These are phyloP conservation scores for Saussurea involucrata DNA, from an alignment of 129 eudicot species.

Conservation along the genomic window DNA sequence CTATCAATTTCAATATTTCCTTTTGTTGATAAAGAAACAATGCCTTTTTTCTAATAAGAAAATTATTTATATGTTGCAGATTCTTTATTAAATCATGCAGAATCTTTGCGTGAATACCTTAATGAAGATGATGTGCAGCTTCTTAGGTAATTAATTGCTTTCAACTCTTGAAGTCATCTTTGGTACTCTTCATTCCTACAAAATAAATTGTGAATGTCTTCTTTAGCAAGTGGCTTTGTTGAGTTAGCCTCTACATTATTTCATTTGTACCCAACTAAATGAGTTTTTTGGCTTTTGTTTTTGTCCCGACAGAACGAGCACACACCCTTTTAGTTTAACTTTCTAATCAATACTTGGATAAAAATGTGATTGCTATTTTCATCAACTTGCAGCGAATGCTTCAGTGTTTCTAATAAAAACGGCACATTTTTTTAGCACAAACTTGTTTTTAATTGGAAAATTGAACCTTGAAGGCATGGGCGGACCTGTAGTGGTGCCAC, in stretches of 20 bases:
- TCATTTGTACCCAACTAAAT: not conserved
- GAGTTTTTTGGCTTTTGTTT: no score
- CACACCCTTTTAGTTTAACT: not conserved
- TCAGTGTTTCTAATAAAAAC: not conserved
- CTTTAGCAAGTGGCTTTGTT: no score
- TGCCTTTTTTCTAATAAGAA: slow-evolving; percentile 13
- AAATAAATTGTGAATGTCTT: not conserved
- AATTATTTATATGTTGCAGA: slow-evolving; percentile 45
- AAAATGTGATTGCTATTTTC: not conserved
- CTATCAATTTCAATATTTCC: slow-evolving; percentile 2
- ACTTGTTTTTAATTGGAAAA: not conserved
- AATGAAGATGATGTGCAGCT: slow-evolving; percentile 63
- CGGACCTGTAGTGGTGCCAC: no score
- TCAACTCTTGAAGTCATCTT: not conserved
- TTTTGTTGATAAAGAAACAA: not conserved
- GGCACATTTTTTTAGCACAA: not conserved
- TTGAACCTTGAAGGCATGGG: not conserved
- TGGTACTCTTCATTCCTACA: not conserved
- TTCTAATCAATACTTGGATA: not conserved
- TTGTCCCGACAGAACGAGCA: not conserved
- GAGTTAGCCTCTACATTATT: no score
- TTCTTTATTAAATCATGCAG: slow-evolving; percentile 70
- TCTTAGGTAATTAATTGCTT: slow-evolving; percentile 54
- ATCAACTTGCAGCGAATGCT: not conserved
- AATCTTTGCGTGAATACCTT: slow-evolving; percentile 58